phyloP scores from a whole-genome alignment of 345 rosid species.

The Punica granatum region DNA sequence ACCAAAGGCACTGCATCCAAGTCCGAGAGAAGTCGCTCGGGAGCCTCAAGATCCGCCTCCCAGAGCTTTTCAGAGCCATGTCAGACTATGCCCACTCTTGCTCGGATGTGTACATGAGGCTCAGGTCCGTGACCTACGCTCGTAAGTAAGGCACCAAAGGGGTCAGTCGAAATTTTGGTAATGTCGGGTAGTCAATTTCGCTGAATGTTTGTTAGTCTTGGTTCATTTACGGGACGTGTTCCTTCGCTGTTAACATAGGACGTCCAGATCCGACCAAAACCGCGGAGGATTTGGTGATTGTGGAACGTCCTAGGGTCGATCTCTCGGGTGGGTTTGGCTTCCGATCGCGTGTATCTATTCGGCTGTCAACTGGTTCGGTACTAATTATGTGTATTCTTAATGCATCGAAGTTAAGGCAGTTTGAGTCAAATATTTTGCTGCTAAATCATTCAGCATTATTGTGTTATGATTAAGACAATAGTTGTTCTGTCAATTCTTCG shows the following conservation, averaged over 20 bases:
- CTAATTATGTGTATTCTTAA: background rate
- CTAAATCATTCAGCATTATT: no score
- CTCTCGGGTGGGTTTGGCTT: background rate
- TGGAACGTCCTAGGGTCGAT: conserved; percentile 6
- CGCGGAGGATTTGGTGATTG: conserved; percentile 10
- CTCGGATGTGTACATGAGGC: conserved; percentile 51
- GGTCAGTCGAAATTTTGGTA: background rate
- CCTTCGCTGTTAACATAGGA: background rate
- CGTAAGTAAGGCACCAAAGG: conserved; percentile 16
- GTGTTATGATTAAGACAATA: no score
- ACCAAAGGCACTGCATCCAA: conserved; percentile 69
- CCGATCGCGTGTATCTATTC: background rate
- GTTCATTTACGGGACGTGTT: background rate
- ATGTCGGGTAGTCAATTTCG: background rate
- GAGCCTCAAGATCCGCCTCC: conserved; percentile 65
- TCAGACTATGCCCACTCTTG: conserved; percentile 67
- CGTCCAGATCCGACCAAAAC: background rate
- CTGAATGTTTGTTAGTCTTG: background rate
- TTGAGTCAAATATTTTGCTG: no score
- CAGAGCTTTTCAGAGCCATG: conserved; percentile 79
- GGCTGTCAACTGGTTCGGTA: background rate
- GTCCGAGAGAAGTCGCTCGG: conserved; percentile 88
- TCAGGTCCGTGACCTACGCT: conserved; percentile 35
- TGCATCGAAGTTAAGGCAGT: background rate
- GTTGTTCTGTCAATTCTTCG: no score